Evolutionary conservation across 78 protist genomes (phyloP).

Genomic region (Dictyostelium capitatum): DNA sequence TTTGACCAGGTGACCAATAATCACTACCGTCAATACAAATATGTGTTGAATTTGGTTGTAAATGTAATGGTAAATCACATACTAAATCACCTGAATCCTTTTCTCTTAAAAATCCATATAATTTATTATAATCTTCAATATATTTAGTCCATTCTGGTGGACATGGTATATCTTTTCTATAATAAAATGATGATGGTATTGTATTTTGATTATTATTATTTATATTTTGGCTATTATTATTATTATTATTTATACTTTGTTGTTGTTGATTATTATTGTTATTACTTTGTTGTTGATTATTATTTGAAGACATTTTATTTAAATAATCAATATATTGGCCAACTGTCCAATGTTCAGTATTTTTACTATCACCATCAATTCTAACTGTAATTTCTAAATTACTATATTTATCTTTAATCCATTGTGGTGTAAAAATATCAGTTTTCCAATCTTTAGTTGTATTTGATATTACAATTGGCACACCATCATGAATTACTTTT

Average conservation of each 20-base stretch:
- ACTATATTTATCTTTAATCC: slow-evolving; percentile 39
- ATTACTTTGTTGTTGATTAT: neutral
- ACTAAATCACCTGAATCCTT: slow-evolving; percentile 14
- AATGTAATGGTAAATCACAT: slow-evolving; percentile 10
- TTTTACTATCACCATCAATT: slow-evolving; percentile 10
- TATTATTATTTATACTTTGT: neutral
- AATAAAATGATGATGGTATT: slow-evolving; percentile 8
- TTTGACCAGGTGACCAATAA: slow-evolving; percentile 52
- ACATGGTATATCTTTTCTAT: slow-evolving; percentile 29
- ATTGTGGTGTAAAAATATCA: slow-evolving; percentile 3
- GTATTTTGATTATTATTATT: neutral
- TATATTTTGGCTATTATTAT: neutral
- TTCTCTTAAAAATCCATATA: slow-evolving; percentile 29
- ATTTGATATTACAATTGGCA: slow-evolving; percentile 42
- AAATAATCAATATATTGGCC: slow-evolving; percentile 36
- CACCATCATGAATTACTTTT: slow-evolving; percentile 11
- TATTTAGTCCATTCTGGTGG: slow-evolving; percentile 39
- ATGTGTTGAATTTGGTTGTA: slow-evolving; percentile 3
- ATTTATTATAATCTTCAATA: neutral
- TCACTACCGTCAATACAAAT: slow-evolving; percentile 42
- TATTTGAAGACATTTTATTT: neutral
- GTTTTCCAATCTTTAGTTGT: slow-evolving; percentile 26
- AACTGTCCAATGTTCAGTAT: slow-evolving; percentile 43
- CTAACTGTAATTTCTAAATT: slow-evolving; percentile 38
- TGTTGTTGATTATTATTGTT: neutral